Percentiles rank a stretch among this genome's conserved stretches.
These are phyloP conservation scores for Mucor piriformis DNA, from an alignment of 371 early-diverging fungal genomes.

Conservation along the genomic window DNA sequence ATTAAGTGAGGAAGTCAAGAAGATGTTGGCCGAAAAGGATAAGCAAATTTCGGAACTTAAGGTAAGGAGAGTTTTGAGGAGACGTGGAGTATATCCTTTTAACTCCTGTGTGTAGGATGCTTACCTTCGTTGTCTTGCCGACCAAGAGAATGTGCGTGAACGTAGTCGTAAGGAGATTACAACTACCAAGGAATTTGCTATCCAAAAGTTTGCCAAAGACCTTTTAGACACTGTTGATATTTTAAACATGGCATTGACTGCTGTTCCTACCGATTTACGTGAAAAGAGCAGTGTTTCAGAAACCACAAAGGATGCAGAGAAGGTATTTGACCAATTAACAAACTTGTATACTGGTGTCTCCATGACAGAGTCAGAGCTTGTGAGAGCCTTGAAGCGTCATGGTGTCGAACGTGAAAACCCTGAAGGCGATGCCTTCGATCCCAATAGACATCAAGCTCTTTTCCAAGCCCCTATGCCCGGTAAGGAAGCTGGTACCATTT, in stretches of 20 bases:
- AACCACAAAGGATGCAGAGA: slow-evolving; percentile 47
- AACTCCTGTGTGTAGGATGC: slow-evolving; percentile 52
- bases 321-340: slow-evolving; percentile 67
- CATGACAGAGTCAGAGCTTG: slow-evolving; percentile 87
- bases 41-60: slow-evolving; percentile 81
- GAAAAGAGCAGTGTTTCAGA: slow-evolving; percentile 35
- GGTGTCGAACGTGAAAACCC: slow-evolving; percentile 86
- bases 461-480: slow-evolving; percentile 91
- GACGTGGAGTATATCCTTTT: neutral
- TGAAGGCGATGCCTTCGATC: slow-evolving; percentile 89
- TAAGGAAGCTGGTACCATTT: slow-evolving; percentile 87
- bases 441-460: slow-evolving; percentile 91
- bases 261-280: slow-evolving; percentile 60
- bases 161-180: slow-evolving; percentile 89
- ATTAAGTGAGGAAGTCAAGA: slow-evolving; percentile 34
- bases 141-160: slow-evolving; percentile 92
- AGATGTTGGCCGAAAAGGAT: slow-evolving; percentile 71
- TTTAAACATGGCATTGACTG: slow-evolving; percentile 81
- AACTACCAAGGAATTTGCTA: slow-evolving; percentile 81
- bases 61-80: slow-evolving; percentile 52
- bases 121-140: slow-evolving; percentile 91
- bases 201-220: slow-evolving; percentile 97
- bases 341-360: slow-evolving; percentile 87
- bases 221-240: slow-evolving; percentile 93
- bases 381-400: slow-evolving; percentile 87